Evolutionary conservation across 139 green algal species (phyloP).

Genomic region (Asterochloris sp.): DNA sequence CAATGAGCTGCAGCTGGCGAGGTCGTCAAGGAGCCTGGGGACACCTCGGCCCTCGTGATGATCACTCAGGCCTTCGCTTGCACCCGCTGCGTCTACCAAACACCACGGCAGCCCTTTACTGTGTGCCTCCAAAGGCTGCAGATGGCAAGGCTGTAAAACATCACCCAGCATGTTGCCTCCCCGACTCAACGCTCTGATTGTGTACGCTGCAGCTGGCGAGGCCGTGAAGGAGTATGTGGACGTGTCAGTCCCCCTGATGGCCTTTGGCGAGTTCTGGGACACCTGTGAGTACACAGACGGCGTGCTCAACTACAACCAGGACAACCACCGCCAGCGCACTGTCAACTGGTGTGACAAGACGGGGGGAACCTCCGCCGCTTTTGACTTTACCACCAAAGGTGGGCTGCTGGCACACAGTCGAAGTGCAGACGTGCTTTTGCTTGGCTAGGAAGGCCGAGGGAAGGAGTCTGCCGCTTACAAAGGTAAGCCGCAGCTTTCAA

Average conservation of each 20-base stretch:
- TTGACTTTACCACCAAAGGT: constrained; percentile 93
- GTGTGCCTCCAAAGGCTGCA: too few species aligned
- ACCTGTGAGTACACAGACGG: constrained; percentile 27
- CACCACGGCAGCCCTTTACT: too few species aligned
- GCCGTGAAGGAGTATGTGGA: constrained; percentile 65
- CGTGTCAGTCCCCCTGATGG: constrained; percentile 60
- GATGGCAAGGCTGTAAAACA: too few species aligned
- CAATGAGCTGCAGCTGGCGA: too few species aligned
- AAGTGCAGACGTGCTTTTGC: background rate
- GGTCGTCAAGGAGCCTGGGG: too few species aligned
- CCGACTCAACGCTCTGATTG: constrained; percentile 43
- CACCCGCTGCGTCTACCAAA: too few species aligned
- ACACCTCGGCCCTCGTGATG: too few species aligned
- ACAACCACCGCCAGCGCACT: constrained; percentile 71
- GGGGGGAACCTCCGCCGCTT: constrained; percentile 70
- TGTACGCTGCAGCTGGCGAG: constrained; percentile 30
- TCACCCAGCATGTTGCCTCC: too few species aligned
- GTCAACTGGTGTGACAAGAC: constrained; percentile 80
- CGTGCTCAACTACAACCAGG: constrained; percentile 47
- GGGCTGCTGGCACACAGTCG: constrained; percentile 62
- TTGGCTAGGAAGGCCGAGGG: too few species aligned
- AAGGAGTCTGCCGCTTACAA: too few species aligned
- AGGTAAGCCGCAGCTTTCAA: too few species aligned
- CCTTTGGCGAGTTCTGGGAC: constrained; percentile 83
- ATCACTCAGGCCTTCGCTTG: too few species aligned